Conservation (phyloP, 371 early-diverging fungal genomes). For the Mortierella sp. region DNA sequence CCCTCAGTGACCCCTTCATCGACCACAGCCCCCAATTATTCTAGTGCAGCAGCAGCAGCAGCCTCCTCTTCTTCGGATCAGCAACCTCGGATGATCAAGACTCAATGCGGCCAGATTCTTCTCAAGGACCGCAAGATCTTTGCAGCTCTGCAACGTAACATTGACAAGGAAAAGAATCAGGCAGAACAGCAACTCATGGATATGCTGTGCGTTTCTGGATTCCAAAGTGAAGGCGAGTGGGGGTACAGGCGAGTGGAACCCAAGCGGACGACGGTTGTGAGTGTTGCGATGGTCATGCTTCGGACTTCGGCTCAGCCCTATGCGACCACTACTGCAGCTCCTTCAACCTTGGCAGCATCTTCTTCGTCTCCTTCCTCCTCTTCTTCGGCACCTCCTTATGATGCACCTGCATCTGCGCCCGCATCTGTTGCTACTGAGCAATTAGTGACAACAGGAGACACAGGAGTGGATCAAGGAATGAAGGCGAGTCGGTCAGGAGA, state of each 20-base stretch:
- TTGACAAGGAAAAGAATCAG: conserved; percentile 74
- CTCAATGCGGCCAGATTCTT: conserved; percentile 74
- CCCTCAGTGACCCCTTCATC: background rate
- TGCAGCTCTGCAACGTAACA: conserved; percentile 81
- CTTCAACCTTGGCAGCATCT: background rate
- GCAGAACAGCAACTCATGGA: conserved; percentile 90
- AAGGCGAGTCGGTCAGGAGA: background rate
- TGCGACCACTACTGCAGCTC: conserved; percentile 22
- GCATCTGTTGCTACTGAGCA: background rate
- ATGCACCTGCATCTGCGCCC: background rate
- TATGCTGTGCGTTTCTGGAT: conserved; percentile 90
- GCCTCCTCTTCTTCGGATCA: background rate
- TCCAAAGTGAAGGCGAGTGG: conserved; percentile 82
- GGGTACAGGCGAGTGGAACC: conserved; percentile 83
- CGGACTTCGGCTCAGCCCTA: conserved; percentile 65
- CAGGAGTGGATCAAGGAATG: background rate
- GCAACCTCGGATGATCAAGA: conserved; percentile 62
- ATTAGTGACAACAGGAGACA: background rate
- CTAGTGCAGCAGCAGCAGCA: background rate
- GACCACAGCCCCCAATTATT: background rate
- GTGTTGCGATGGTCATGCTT: conserved; percentile 79
- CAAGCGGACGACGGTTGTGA: conserved; percentile 72
- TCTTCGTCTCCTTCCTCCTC: background rate
- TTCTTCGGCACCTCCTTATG: background rate
- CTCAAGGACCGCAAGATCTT: conserved; percentile 78